Evolutionary conservation across 2,329 filamentous ascomycete genomes (phyloP).

Genomic region (Aspergillus fijiensis): DNA sequence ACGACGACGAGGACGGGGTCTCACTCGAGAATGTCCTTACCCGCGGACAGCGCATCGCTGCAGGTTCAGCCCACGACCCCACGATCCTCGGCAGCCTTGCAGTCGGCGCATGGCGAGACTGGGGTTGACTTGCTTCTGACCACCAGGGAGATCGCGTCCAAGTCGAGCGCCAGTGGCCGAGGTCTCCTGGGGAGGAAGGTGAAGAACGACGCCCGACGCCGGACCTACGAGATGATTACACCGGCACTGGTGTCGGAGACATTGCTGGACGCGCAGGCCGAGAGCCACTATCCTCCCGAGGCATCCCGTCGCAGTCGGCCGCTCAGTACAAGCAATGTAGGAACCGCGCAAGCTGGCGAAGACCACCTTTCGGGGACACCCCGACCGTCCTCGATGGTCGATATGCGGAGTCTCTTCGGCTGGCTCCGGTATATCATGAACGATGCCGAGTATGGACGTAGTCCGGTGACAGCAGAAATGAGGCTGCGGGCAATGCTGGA

Average conservation of each 20-base stretch:
- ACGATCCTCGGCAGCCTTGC: constrained; percentile 5
- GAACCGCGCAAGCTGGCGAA: not conserved
- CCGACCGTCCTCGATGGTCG: constrained; percentile 21
- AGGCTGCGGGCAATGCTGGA: constrained; percentile 39
- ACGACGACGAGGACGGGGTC: constrained; percentile 18
- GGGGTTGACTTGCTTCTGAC: constrained; percentile 12
- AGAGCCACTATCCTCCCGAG: constrained; percentile 10
- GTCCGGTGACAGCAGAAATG: constrained; percentile 37
- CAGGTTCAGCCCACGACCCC: constrained; percentile 18
- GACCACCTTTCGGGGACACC: not conserved
- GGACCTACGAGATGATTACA: constrained; percentile 30
- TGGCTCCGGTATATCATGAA: constrained; percentile 34
- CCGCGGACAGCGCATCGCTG: constrained; percentile 17
- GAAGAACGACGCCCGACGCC: constrained; percentile 13
- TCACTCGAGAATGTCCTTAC: constrained; percentile 18
- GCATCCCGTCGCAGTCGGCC: not conserved
- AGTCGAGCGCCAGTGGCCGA: constrained; percentile 27
- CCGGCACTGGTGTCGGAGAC: constrained; percentile 42
- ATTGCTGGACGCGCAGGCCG: constrained; percentile 37
- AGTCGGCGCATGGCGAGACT: constrained; percentile 1
- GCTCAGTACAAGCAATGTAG: not conserved
- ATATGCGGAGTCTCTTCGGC: constrained; percentile 36
- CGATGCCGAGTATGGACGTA: constrained; percentile 17
- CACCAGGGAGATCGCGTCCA: constrained; percentile 31
- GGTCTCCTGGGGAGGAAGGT: constrained; percentile 30